Percentiles rank a stretch among this genome's conserved stretches.
Evolutionary conservation across 2,329 filamentous ascomycete genomes (phyloP).

Genomic region (Chalara sp.): DNA sequence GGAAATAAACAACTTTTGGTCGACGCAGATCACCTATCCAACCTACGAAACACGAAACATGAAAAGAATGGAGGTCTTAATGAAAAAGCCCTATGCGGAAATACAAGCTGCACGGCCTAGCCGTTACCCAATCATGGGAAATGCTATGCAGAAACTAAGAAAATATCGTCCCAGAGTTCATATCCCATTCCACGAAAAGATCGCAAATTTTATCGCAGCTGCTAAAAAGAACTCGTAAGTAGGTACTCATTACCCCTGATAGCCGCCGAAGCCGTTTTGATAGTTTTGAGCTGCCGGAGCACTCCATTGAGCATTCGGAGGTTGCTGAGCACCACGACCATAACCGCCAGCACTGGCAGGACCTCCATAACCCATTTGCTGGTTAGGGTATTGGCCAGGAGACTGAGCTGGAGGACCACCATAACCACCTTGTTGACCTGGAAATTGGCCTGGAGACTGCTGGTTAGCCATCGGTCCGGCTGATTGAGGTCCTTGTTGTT

Average conservation of each 20-base stretch:
- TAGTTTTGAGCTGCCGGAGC: slow-evolving; percentile 55
- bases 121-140: slow-evolving; percentile 14
- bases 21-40: slow-evolving; percentile 24
- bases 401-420: slow-evolving; percentile 55
- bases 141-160: slow-evolving; percentile 18
- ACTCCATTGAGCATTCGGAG: slow-evolving; percentile 30
- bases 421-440: slow-evolving; percentile 63
- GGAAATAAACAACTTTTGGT: slow-evolving; percentile 26
- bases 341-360: slow-evolving; percentile 77
- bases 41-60: slow-evolving; percentile 23
- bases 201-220: background rate
- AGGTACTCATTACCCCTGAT: slow-evolving; percentile 44
- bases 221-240: slow-evolving; percentile 5
- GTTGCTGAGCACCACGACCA: slow-evolving; percentile 59
- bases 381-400: slow-evolving; percentile 55
- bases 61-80: slow-evolving; percentile 22
- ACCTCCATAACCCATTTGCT: slow-evolving; percentile 66
- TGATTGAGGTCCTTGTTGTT: slow-evolving; percentile 28
- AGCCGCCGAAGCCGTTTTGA: slow-evolving; percentile 55
- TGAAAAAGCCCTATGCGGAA: slow-evolving; percentile 25
- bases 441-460: slow-evolving; percentile 39
- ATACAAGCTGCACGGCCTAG: slow-evolving; percentile 20
- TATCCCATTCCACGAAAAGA: slow-evolving; percentile 15
- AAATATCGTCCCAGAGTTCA: slow-evolving; percentile 18
- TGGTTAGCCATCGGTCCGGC: slow-evolving; percentile 30